Conservation (phyloP, 345 rosid genomes). For the Zanthoxylum bungeanum region DNA sequence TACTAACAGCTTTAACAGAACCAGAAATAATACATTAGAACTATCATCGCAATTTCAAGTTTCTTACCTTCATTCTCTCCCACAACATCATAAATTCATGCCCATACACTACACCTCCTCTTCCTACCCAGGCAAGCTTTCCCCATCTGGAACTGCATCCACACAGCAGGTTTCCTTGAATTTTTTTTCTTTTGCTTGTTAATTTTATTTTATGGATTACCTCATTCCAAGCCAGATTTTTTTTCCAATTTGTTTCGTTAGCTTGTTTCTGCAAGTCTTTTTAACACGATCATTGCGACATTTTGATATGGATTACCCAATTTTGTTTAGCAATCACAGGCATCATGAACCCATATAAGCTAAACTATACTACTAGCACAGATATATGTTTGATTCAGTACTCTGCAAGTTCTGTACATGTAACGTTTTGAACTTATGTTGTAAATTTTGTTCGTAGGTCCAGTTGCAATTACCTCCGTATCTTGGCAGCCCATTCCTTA, state of each 20-base stretch:
- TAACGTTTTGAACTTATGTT: too few relatives aligned
- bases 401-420: background rate
- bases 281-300: too few relatives aligned
- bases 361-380: background rate
- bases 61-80: constrained; percentile 33
- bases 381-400: background rate
- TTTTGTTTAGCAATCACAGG: too few relatives aligned
- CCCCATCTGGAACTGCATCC: constrained; percentile 31
- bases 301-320: too few relatives aligned
- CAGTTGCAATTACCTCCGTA: constrained; percentile 43
- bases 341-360: too few relatives aligned
- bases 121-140: constrained; percentile 38
- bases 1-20: constrained; percentile 17
- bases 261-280: background rate
- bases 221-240: background rate
- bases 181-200: constrained; percentile 3
- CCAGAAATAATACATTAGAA: constrained; percentile 26
- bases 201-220: background rate
- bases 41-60: constrained; percentile 29
- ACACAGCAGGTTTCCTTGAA: constrained; percentile 56
- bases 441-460: constrained; percentile 30
- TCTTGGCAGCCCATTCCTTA: constrained; percentile 32
- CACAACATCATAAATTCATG: constrained; percentile 33
- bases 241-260: background rate
- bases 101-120: constrained; percentile 26